phyloP scores from a whole-genome alignment of 441 rosid genomes.

The Flueggea neowawraea region DNA sequence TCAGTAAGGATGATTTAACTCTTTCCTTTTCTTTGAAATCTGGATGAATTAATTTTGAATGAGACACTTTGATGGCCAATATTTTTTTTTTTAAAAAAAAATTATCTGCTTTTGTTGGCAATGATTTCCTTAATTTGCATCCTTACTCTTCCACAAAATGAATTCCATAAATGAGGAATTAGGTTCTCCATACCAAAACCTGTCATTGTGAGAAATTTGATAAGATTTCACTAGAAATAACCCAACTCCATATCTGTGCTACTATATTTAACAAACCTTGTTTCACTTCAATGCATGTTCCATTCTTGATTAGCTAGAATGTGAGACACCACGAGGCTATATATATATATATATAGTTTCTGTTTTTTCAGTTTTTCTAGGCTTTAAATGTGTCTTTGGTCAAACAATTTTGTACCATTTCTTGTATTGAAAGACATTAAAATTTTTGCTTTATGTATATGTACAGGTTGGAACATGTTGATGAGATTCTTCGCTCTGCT shows the following conservation, averaged over 20 bases:
- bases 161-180: no score
- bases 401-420: conserved; percentile 1
- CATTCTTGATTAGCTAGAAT: neutral
- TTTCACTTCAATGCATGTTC: neutral
- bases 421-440: neutral
- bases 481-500: conserved; percentile 86
- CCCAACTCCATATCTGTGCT: no score
- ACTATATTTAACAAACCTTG: neutral
- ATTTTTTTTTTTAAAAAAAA: no score
- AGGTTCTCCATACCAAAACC: no score
- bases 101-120: no score
- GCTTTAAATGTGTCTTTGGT: no score
- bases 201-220: no score
- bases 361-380: neutral
- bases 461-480: conserved; percentile 87
- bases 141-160: no score
- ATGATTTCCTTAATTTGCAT: no score
- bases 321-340: neutral
- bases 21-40: conserved; percentile 1
- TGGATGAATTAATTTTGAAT: no score
- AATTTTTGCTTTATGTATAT: neutral
- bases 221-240: no score
- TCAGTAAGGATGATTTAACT: conserved; percentile 48
- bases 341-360: neutral
- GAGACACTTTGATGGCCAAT: no score